These are phyloP conservation scores for Gypsophila paniculata DNA, from an alignment of 179 eudicot genomes.

Conservation along the genomic window DNA sequence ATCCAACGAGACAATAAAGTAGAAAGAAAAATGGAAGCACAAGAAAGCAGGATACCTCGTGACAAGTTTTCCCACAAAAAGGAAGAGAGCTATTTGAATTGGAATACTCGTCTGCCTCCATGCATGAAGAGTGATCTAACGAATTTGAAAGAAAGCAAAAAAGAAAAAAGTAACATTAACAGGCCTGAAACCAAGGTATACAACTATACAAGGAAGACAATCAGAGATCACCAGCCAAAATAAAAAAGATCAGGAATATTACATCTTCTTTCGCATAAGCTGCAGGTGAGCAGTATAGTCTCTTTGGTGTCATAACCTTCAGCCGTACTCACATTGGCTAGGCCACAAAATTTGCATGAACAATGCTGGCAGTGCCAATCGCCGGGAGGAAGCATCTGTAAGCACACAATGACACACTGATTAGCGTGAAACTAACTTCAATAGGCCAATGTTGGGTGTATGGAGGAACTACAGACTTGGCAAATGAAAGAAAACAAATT, in stretches of 20 bases:
- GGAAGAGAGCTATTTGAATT: slow-evolving; percentile 32
- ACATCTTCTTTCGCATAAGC: slow-evolving; percentile 84
- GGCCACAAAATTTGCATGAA: slow-evolving; percentile 77
- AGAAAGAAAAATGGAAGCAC: neutral
- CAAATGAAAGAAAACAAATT: neutral
- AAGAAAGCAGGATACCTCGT: slow-evolving; percentile 48
- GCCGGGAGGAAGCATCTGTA: slow-evolving; percentile 90
- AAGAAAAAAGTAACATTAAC: slow-evolving; percentile 6
- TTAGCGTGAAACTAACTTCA: slow-evolving; percentile 6
- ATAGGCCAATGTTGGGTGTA: neutral
- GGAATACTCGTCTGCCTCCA: slow-evolving; percentile 33
- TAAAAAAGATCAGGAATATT: slow-evolving; percentile 16
- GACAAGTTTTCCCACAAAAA: slow-evolving; percentile 75
- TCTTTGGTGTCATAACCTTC: slow-evolving; percentile 33
- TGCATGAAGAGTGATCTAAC: slow-evolving; percentile 71
- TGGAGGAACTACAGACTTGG: neutral
- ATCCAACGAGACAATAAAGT: neutral
- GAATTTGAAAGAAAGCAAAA: slow-evolving; percentile 18
- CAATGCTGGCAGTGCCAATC: slow-evolving; percentile 99
- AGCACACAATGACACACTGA: slow-evolving; percentile 22
- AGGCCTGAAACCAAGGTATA: slow-evolving; percentile 2
- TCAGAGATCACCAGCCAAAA: slow-evolving; percentile 6
- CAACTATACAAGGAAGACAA: neutral
- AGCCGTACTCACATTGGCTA: slow-evolving; percentile 35
- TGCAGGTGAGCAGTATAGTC: slow-evolving; percentile 44